phyloP scores from a whole-genome alignment of 768 basidiomycete species.

The Kwoniella europaea region DNA sequence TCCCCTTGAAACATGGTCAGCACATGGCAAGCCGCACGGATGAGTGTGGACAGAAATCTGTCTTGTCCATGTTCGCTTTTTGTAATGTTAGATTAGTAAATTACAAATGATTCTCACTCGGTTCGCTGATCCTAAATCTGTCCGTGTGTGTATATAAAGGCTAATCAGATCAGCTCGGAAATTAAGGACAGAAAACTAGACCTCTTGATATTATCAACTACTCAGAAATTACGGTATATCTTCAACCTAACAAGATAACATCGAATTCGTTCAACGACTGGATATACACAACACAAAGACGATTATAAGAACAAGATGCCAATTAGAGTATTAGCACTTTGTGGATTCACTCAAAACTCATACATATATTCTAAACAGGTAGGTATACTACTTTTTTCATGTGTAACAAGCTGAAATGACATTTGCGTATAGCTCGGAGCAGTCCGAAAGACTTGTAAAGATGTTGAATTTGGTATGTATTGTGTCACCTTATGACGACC shows the following conservation, averaged over 20 bases:
- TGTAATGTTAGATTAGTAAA: not conserved
- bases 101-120: not conserved
- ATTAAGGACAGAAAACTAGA: not conserved
- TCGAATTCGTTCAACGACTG: not conserved
- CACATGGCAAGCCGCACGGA: slow-evolving; percentile 1
- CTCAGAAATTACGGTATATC: not conserved
- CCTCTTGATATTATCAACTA: not conserved
- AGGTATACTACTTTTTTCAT: not conserved
- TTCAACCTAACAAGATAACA: too few relatives aligned
- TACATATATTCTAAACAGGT: slow-evolving; percentile 54
- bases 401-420: not conserved
- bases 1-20: not conserved
- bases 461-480: slow-evolving; percentile 52
- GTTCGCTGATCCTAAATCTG: not conserved
- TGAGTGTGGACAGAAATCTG: not conserved
- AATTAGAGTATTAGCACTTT: slow-evolving; percentile 47
- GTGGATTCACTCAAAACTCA: slow-evolving; percentile 56
- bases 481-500: not conserved
- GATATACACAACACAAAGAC: not conserved
- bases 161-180: not conserved
- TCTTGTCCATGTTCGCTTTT: not conserved
- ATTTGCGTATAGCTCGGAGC: slow-evolving; percentile 44
- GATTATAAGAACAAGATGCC: slow-evolving; percentile 7
- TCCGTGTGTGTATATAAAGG: too few relatives aligned
- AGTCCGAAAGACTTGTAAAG: slow-evolving; percentile 55